These are phyloP conservation scores for Rhodamnia rubescens DNA, from an alignment of 345 rosid species.

Conservation along the genomic window DNA sequence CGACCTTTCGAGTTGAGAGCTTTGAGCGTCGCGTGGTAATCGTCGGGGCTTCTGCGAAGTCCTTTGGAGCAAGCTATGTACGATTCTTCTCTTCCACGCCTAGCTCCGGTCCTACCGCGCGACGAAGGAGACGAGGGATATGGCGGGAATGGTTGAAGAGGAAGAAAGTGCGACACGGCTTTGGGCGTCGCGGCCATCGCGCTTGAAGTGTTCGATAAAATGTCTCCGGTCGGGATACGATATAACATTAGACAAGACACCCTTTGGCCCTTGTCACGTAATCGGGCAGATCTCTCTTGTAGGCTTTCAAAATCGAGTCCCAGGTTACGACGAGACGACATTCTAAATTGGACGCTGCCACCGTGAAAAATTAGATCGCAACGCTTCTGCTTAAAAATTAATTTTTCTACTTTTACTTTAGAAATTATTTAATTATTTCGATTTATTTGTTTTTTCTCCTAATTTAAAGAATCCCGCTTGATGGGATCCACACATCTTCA, in stretches of 20 bases:
- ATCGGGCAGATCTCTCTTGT: background rate
- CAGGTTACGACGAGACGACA: background rate
- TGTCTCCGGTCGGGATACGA: background rate
- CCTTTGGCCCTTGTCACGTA: background rate
- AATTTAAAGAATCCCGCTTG: no score
- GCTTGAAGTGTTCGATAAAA: conserved; percentile 3
- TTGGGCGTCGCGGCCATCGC: background rate
- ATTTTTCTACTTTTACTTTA: no score
- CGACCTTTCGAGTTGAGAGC: conserved; percentile 86
- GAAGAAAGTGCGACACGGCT: background rate
- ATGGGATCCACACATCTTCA: background rate
- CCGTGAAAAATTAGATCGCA: background rate
- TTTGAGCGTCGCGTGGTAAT: conserved; percentile 71
- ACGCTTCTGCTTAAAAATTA: no score
- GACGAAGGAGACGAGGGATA: background rate
- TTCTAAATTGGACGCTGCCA: background rate
- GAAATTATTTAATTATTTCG: no score
- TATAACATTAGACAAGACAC: background rate
- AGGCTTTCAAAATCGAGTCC: background rate
- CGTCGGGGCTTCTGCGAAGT: conserved; percentile 37
- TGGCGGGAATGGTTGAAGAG: background rate
- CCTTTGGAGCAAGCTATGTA: conserved; percentile 21
- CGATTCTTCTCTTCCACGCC: background rate
- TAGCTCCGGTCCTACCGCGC: background rate
- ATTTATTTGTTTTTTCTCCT: no score